Conservation (phyloP, 202 grass and related monocot species). For the Digitaria exilis region DNA sequence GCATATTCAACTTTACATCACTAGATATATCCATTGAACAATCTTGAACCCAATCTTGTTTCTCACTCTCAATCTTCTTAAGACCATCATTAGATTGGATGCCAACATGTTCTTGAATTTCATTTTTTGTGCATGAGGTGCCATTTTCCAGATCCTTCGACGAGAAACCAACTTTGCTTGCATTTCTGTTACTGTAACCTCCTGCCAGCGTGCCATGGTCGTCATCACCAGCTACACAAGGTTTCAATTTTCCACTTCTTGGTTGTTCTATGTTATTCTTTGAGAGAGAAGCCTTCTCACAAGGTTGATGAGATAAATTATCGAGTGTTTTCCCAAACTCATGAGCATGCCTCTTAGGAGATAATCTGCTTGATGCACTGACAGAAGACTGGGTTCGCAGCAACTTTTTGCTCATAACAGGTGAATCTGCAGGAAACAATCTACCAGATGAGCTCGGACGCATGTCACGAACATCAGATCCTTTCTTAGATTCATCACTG, state of each 20-base stretch:
- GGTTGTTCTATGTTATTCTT: conserved; percentile 29
- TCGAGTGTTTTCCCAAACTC: conserved; percentile 35
- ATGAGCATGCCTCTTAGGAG: conserved; percentile 30
- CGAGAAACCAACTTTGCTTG: conserved; percentile 31
- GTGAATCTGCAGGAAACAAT: conserved; percentile 24
- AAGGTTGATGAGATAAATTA: conserved; percentile 39
- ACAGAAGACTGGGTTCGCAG: conserved; percentile 40
- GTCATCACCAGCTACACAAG: conserved; percentile 18
- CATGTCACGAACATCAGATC: conserved; percentile 26
- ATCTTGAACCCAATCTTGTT: conserved; percentile 48
- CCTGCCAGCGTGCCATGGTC: conserved; percentile 21
- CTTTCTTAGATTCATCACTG: conserved; percentile 43
- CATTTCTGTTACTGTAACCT: conserved; percentile 24
- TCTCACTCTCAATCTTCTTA: conserved; percentile 33
- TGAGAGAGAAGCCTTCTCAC: conserved; percentile 31
- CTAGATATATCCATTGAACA: conserved; percentile 40
- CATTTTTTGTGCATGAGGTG: conserved; percentile 33
- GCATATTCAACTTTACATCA: conserved; percentile 42
- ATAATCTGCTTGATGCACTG: conserved; percentile 44
- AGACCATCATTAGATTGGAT: conserved; percentile 36
- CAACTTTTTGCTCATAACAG: conserved; percentile 36
- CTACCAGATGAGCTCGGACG: conserved; percentile 32
- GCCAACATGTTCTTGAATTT: conserved; percentile 35
- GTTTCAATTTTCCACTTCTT: conserved; percentile 33
- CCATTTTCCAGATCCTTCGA: conserved; percentile 31